Conservation (phyloP, 2,329 filamentous ascomycete species). For the Alternaria postmessia region DNA sequence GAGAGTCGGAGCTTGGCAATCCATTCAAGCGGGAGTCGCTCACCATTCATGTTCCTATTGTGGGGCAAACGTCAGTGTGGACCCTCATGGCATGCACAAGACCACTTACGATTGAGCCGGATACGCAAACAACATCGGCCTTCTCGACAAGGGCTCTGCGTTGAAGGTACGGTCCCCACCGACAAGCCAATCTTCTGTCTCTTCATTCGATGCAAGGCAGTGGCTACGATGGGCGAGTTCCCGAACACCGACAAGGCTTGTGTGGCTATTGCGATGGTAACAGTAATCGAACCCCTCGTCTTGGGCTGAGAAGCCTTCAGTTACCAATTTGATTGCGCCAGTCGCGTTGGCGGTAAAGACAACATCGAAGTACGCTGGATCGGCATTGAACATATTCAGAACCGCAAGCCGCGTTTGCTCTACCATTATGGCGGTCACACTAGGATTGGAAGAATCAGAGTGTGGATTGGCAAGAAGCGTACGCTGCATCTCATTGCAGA, state of each 20-base stretch:
- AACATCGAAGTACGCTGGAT: conserved; percentile 81
- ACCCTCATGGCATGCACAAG: too few species aligned
- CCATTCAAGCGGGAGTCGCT: conserved; percentile 74
- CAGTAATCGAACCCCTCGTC: conserved; percentile 75
- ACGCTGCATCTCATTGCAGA: conserved; percentile 63
- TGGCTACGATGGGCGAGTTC: conserved; percentile 68
- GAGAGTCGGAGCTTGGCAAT: conserved; percentile 26
- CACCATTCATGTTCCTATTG: conserved; percentile 77
- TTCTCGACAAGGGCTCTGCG: conserved; percentile 19
- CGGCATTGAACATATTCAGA: conserved; percentile 79
- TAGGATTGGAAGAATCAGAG: conserved; percentile 66
- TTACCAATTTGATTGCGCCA: conserved; percentile 84
- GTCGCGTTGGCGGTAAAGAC: conserved; percentile 96
- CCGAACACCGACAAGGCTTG: conserved; percentile 82
- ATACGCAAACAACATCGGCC: conserved; percentile 71
- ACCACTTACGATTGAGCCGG: conserved; percentile 74
- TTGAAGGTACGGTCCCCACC: neutral
- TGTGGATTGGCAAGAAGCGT: conserved; percentile 75
- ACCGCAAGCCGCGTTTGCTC: conserved; percentile 52
- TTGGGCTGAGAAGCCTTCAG: conserved; percentile 74
- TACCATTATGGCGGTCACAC: conserved; percentile 66
- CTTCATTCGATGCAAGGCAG: conserved; percentile 70
- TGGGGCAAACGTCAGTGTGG: neutral
- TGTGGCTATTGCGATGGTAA: conserved; percentile 86
- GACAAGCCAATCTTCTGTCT: conserved; percentile 71